A percentile compares a stretch with the other conserved stretches of the same genome.
phyloP scores from a whole-genome alignment of 768 basidiomycete species.

The Rhodotorula taiwanensis region DNA sequence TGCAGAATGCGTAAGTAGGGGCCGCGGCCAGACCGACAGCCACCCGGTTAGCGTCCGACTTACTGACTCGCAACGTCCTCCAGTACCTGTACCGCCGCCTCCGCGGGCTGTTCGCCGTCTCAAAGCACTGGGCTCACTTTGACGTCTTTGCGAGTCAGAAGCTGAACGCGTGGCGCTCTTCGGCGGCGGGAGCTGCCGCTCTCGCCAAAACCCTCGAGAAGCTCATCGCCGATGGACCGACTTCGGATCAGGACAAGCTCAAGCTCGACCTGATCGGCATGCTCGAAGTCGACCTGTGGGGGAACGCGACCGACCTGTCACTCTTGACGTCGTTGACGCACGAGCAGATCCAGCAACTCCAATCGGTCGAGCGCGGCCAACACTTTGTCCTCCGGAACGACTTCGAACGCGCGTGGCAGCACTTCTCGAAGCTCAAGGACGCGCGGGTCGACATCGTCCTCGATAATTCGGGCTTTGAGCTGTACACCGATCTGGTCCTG shows the following conservation, averaged over 20 bases:
- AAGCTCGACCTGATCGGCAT: slow-evolving; percentile 36
- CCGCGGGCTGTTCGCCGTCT: slow-evolving; percentile 62
- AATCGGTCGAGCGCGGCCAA: slow-evolving; percentile 66
- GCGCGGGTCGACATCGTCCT: slow-evolving; percentile 73
- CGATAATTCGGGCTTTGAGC: slow-evolving; percentile 59
- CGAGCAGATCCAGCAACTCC: slow-evolving; percentile 72
- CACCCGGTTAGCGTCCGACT: not conserved
- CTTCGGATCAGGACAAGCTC: slow-evolving; percentile 54
- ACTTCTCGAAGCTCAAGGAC: slow-evolving; percentile 55
- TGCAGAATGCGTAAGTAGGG: slow-evolving; percentile 71
- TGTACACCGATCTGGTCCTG: slow-evolving; percentile 87
- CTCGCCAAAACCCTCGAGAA: slow-evolving; percentile 67
- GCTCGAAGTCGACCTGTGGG: slow-evolving; percentile 54
- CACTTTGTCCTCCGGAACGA: slow-evolving; percentile 80
- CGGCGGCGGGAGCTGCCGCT: slow-evolving; percentile 45
- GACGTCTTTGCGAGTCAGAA: slow-evolving; percentile 84
- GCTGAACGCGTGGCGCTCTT: slow-evolving; percentile 65
- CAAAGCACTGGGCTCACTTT: slow-evolving; percentile 62
- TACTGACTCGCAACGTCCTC: not conserved
- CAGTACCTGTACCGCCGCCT: slow-evolving; percentile 71
- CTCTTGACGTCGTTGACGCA: slow-evolving; percentile 77
- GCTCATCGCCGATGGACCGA: slow-evolving; percentile 53
- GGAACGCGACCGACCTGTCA: slow-evolving; percentile 94
- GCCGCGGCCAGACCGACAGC: too few species aligned
- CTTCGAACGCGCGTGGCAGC: slow-evolving; percentile 64